Percentiles rank a stretch among this genome's conserved stretches.
Evolutionary conservation across 2,329 filamentous ascomycete species (phyloP).

Genomic region (Neonectria neomacrospora): DNA sequence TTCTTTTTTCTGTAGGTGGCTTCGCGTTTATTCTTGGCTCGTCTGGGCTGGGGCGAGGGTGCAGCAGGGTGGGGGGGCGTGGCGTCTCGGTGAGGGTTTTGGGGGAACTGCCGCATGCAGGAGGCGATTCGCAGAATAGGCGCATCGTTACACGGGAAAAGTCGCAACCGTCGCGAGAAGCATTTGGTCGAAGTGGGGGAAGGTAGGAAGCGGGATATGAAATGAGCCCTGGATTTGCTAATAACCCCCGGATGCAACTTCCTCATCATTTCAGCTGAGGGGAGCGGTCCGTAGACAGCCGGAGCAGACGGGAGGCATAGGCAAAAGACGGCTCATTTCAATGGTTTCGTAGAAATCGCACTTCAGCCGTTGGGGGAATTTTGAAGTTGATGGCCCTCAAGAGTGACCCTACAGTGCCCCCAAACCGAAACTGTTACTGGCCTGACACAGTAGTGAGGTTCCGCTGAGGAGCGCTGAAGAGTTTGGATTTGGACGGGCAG

Average conservation of each 20-base stretch:
- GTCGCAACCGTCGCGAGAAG: not conserved
- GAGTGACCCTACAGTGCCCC: not conserved
- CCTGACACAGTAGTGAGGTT: not conserved
- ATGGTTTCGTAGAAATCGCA: no score
- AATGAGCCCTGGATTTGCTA: not conserved
- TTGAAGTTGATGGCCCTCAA: not conserved
- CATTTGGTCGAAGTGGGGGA: not conserved
- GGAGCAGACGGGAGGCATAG: no score
- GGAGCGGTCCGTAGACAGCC: no score
- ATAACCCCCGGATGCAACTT: not conserved
- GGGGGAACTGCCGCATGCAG: conserved; percentile 27
- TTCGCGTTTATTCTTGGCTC: conserved; percentile 10
- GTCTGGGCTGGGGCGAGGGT: conserved; percentile 7
- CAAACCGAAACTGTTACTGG: not conserved
- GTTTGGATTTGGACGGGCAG: not conserved
- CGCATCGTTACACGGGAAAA: not conserved
- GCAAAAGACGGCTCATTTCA: no score
- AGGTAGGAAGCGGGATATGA: no score
- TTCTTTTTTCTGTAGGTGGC: conserved; percentile 1
- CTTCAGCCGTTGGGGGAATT: not conserved
- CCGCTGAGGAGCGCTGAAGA: not conserved
- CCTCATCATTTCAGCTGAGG: not conserved
- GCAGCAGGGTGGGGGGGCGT: conserved; percentile 32
- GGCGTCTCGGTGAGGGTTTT: conserved; percentile 36
- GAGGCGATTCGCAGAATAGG: conserved; percentile 15